A percentile compares a stretch with the other conserved stretches of the same genome.
Conservation (phyloP, 106 monocot species). For the Gastrodia elata region DNA sequence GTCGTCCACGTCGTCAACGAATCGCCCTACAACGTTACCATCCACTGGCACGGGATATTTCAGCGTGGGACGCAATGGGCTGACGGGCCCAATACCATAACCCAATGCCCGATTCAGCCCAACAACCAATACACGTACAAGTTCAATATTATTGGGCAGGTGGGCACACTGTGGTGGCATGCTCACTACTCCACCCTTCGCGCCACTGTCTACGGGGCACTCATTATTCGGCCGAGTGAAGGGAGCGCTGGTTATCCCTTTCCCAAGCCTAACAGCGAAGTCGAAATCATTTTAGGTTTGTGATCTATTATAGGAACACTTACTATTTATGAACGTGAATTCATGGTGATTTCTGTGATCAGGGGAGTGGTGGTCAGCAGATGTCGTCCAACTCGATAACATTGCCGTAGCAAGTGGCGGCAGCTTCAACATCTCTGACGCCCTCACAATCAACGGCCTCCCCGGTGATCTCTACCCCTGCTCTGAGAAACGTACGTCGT, state of each 20-base stretch:
- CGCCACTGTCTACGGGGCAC: constrained; percentile 67
- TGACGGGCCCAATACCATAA: constrained; percentile 65
- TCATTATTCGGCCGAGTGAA: constrained; percentile 42
- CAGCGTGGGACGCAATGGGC: constrained; percentile 55
- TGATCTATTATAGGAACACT: not conserved
- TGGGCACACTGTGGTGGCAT: constrained; percentile 92
- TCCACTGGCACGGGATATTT: constrained; percentile 84
- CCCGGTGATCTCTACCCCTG: constrained; percentile 62
- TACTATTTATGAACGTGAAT: not conserved
- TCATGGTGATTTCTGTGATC: not conserved
- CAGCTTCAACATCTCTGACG: constrained; percentile 36
- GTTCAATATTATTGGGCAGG: constrained; percentile 56
- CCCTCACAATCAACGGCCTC: constrained; percentile 71
- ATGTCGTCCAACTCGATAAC: constrained; percentile 36
- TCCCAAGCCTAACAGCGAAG: constrained; percentile 49
- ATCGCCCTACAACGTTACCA: constrained; percentile 40
- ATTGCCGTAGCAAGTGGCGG: constrained; percentile 22
- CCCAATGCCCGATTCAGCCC: constrained; percentile 70
- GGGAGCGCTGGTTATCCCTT: constrained; percentile 44
- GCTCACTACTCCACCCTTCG: constrained; percentile 59
- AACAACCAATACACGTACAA: constrained; percentile 62
- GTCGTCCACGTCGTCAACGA: constrained; percentile 50
- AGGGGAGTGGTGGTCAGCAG: constrained; percentile 84
- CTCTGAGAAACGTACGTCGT: constrained; percentile 23
- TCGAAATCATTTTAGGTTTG: constrained; percentile 35